These are phyloP conservation scores for Naumovozyma baii DNA, from an alignment of 805 yeast species.

Conservation along the genomic window DNA sequence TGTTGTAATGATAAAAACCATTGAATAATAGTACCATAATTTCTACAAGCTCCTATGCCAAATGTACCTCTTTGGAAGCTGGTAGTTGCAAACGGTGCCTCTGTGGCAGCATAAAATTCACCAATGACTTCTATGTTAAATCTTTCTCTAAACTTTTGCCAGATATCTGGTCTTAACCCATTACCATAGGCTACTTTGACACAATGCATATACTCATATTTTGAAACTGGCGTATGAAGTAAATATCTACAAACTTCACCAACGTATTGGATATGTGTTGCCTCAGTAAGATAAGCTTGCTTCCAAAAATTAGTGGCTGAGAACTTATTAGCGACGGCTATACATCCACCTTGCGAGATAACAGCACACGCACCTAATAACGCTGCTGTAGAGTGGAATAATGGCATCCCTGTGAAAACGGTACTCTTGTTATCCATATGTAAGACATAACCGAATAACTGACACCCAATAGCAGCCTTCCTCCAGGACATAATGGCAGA, in stretches of 20 bases:
- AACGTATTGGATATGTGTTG: constrained; percentile 84
- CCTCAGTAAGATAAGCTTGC: constrained; percentile 58
- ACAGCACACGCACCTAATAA: constrained; percentile 73
- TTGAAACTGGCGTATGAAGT: constrained; percentile 52
- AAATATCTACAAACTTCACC: constrained; percentile 91
- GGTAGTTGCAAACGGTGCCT: constrained; percentile 82
- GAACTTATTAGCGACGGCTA: constrained; percentile 71
- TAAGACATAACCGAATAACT: constrained; percentile 60
- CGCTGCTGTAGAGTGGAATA: constrained; percentile 91
- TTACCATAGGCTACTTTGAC: constrained; percentile 77
- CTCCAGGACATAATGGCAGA: constrained; percentile 92
- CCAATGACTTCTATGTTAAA: constrained; percentile 70
- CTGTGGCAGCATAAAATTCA: constrained; percentile 91
- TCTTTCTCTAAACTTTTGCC: constrained; percentile 69
- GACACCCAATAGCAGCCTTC: constrained; percentile 63
- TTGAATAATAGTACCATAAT: constrained; percentile 55
- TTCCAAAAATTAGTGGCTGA: constrained; percentile 84
- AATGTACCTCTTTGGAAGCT: constrained; percentile 65
- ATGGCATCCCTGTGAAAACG: constrained; percentile 87
- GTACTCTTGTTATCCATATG: constrained; percentile 44
- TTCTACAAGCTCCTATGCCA: constrained; percentile 85
- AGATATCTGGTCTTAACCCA: constrained; percentile 81
- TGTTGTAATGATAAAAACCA: constrained; percentile 44
- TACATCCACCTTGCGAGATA: constrained; percentile 57
- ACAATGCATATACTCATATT: constrained; percentile 52